These are phyloP conservation scores for Nectriaceae sp. DNA, from an alignment of 2,329 filamentous ascomycete species.

Conservation along the genomic window DNA sequence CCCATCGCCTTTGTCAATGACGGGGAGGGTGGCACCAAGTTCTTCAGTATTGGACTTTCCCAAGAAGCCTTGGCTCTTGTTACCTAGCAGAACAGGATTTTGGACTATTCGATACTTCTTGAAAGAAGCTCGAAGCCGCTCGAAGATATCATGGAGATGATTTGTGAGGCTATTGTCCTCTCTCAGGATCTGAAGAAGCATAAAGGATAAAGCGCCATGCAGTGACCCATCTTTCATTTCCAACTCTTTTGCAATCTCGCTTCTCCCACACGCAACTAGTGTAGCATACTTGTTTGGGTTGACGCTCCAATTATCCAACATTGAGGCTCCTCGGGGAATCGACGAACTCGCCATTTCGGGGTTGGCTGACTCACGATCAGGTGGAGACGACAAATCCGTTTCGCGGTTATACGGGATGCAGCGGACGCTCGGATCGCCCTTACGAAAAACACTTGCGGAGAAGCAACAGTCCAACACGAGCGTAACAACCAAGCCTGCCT, in stretches of 20 bases:
- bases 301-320: neutral
- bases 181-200: neutral
- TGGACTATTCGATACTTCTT: neutral
- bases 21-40: neutral
- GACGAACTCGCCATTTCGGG: neutral
- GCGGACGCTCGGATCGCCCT: neutral
- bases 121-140: neutral
- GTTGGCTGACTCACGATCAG: neutral
- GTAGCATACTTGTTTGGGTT: neutral
- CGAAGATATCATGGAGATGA: neutral
- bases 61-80: neutral
- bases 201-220: neutral
- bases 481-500: conserved; percentile 9
- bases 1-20: neutral
- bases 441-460: conserved; percentile 11
- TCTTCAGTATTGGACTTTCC: neutral
- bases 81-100: neutral
- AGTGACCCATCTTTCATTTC: neutral
- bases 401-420: too few relatives aligned
- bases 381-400: neutral
- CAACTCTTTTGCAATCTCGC: neutral
- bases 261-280: neutral
- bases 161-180: neutral
- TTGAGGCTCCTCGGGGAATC: neutral
- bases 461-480: conserved; percentile 22